Evolutionary conservation across 2,329 filamentous ascomycete species (phyloP).

Genomic region (Paraconiothyrium sp.): DNA sequence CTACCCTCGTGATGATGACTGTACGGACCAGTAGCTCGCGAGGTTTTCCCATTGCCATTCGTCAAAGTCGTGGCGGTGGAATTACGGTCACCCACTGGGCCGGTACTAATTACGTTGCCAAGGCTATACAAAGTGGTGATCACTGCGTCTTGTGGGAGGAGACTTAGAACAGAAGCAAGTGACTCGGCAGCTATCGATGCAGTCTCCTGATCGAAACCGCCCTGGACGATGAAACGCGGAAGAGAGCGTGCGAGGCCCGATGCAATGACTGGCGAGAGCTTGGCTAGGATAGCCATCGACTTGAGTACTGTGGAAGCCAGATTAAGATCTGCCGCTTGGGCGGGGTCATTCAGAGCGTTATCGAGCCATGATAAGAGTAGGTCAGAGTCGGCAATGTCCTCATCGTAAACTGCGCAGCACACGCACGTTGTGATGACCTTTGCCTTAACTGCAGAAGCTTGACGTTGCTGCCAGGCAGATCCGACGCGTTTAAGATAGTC

Average conservation of each 20-base stretch:
- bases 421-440: constrained; percentile 83
- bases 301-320: constrained; percentile 82
- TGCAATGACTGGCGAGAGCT: constrained; percentile 75
- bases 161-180: constrained; percentile 80
- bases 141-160: constrained; percentile 88
- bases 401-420: constrained; percentile 84
- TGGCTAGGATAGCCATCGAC: constrained; percentile 82
- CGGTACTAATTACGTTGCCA: constrained; percentile 91
- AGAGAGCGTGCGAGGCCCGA: constrained; percentile 80
- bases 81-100: constrained; percentile 61
- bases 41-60: constrained; percentile 61
- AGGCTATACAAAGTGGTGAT: constrained; percentile 96
- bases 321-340: constrained; percentile 82
- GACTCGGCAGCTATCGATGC: constrained; percentile 84
- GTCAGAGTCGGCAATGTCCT: constrained; percentile 82
- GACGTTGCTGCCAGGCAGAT: constrained; percentile 83
- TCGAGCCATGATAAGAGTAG: constrained; percentile 86
- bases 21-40: constrained; percentile 47
- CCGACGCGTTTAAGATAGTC: constrained; percentile 85
- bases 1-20: constrained; percentile 70
- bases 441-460: constrained; percentile 87
- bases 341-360: constrained; percentile 77
- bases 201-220: constrained; percentile 73
- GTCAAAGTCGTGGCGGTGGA: constrained; percentile 55
- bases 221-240: constrained; percentile 88